Conservation (phyloP, 2,329 filamentous ascomycete species). For the Trichoderma pleuroti region DNA sequence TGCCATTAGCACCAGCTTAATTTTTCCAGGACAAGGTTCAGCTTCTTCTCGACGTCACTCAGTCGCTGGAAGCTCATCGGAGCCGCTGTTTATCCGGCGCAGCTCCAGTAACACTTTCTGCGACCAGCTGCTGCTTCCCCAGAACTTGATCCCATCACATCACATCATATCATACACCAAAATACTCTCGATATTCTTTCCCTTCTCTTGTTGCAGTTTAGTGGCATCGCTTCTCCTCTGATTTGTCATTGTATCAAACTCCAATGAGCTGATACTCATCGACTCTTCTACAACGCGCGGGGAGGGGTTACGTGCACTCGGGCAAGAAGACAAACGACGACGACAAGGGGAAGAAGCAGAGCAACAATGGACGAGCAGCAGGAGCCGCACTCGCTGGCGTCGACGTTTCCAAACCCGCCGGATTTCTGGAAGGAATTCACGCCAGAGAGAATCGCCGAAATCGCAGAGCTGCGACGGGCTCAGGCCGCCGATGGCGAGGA, state of each 20-base stretch:
- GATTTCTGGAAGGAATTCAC: slow-evolving; percentile 90
- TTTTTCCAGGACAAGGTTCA: neutral
- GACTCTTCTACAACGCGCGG: neutral
- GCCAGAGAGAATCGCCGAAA: slow-evolving; percentile 62
- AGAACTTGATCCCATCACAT: neutral
- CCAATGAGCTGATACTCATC: slow-evolving; percentile 22
- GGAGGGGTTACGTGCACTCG: slow-evolving; percentile 8
- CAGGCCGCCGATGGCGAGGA: slow-evolving; percentile 27
- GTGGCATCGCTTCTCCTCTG: neutral
- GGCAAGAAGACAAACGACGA: neutral
- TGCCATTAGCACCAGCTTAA: neutral
- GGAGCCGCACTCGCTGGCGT: slow-evolving; percentile 48
- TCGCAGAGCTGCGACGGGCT: slow-evolving; percentile 42
- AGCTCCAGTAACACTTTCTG: slow-evolving; percentile 1
- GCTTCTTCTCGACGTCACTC: neutral
- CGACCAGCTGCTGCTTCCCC: neutral
- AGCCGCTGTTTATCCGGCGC: slow-evolving; percentile 32
- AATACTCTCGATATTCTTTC: neutral
- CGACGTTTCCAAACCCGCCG: slow-evolving; percentile 80
- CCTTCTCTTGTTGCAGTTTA: neutral
- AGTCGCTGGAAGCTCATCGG: slow-evolving; percentile 20
- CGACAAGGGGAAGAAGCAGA: neutral
- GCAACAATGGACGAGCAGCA: slow-evolving; percentile 35
- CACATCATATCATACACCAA: neutral
- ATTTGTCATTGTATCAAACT: no score